Base-by-base conservation (phyloP, 192 early-diverging fungal genomes). In the Coemansia sp. region DNA sequence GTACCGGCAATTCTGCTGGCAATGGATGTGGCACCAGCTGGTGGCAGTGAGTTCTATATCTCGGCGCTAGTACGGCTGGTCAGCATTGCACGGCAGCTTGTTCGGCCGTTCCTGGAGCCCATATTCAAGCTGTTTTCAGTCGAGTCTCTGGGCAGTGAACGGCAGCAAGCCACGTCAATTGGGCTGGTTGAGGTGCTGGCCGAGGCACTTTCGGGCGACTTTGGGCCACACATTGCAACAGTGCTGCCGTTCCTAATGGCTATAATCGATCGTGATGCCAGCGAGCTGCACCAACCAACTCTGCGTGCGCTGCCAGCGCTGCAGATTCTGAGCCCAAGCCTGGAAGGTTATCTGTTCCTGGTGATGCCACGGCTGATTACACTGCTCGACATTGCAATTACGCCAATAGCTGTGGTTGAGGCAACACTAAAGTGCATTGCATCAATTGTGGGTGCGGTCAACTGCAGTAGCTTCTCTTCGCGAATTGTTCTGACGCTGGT, bases 341-440 rank as follows among this genome's bases (percentile, higher is more conserved):
- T 98, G 45, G 95, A 97, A 70, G 93, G 95, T 41, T 96, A 94
- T 63, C 83, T 98, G 81, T 92, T 94, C 71, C 76, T 97, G 29
- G 88, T 98, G 27, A 87, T 97, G 66, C 95, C 94, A 11, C 86
- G 88, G 4, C 82, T 98, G 15, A 89, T 97, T 27, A 75, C 81
- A 48, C 82, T 93, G 35, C 89, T 97, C 67, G 92, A 94, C 56
- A 83, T 84, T 35, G 63, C 85, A 0, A 88, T 89, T 29, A 79
- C 83, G 2, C 86, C 91, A 0, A 54, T 79, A 14, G 65, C 62
- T 19, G 65, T 96, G 39, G 81, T 90, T 22, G 85, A 84, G 56
- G 73, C 86, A 12, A 88, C 93, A 4, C 89, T 96, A 19, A 71
- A 79, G 50, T 90, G 90, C 32, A 87, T 93, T 32, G 89, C 88